Conservation (phyloP, 2,329 filamentous ascomycete genomes). For the Fusarium setosum region DNA sequence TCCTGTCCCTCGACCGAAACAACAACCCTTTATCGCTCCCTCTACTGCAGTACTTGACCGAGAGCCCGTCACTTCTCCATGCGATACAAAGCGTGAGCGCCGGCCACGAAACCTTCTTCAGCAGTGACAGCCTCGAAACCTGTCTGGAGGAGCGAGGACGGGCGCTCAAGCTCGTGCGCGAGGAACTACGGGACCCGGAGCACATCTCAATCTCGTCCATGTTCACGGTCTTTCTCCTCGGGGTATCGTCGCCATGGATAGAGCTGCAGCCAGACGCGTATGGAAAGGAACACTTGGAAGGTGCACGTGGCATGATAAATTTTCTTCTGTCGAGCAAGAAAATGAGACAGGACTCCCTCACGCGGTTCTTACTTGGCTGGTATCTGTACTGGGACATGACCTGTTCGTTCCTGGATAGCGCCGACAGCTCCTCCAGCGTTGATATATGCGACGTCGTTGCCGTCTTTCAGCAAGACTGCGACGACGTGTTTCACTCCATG, state of each 20-base stretch:
- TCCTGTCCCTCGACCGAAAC: not conserved
- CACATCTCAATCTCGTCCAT: too few relatives aligned
- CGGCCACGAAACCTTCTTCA: not conserved
- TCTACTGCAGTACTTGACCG: not conserved
- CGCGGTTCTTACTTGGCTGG: not conserved
- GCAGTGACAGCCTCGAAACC: not conserved
- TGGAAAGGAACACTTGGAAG: not conserved
- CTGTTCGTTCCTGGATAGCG: not conserved
- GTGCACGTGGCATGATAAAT: not conserved
- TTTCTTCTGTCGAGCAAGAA: not conserved
- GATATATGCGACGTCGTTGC: not conserved
- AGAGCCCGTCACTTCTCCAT: not conserved
- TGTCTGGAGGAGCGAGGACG: not conserved
- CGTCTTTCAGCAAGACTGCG: not conserved
- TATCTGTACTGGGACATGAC: slow-evolving; percentile 4
- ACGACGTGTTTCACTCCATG: not conserved
- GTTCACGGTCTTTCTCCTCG: too few relatives aligned
- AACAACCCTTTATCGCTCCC: not conserved
- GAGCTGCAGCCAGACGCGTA: not conserved
- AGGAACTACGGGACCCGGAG: too few relatives aligned
- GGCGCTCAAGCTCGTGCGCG: too few relatives aligned
- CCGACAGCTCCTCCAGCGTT: not conserved
- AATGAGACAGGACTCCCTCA: not conserved
- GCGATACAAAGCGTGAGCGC: not conserved
- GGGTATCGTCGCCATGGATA: not conserved